A percentile compares a stretch with the other conserved stretches of the same genome.
phyloP scores from a whole-genome alignment of 2,329 filamentous ascomycete species.

The Aspergillus hiratsukae region DNA sequence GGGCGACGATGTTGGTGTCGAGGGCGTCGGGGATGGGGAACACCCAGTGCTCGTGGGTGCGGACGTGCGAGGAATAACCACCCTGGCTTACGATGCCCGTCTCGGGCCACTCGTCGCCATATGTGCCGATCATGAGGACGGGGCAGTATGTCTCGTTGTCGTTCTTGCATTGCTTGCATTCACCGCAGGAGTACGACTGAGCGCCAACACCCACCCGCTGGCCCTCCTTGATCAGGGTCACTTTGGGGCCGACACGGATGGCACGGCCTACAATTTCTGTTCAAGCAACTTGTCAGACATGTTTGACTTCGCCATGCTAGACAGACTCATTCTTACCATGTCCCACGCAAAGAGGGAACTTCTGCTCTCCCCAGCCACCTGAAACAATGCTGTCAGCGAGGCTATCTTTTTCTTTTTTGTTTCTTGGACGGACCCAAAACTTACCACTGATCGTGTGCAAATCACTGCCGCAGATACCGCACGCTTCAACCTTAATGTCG shows the following conservation, averaged over 20 bases:
- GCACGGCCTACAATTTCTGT: conserved; percentile 66
- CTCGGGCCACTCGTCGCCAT: conserved; percentile 51
- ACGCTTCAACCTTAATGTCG: conserved; percentile 80
- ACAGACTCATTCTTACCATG: conserved; percentile 35
- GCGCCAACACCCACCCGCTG: conserved; percentile 66
- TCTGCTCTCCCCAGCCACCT: conserved; percentile 52
- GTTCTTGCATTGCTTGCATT: conserved; percentile 61
- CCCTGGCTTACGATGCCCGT: conserved; percentile 62
- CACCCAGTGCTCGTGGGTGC: conserved; percentile 71
- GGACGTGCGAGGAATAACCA: conserved; percentile 64
- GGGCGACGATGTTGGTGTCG: conserved; percentile 57
- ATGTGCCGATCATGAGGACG: conserved; percentile 49
- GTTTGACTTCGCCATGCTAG: not conserved
- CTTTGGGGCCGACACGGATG: conserved; percentile 62
- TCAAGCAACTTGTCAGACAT: not conserved
- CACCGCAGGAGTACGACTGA: conserved; percentile 60
- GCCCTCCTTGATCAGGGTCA: conserved; percentile 58
- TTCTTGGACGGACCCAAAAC: not conserved
- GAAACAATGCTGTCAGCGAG: not conserved
- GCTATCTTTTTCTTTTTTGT: not conserved
- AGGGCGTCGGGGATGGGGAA: conserved; percentile 69
- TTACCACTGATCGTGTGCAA: conserved; percentile 60
- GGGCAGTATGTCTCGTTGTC: conserved; percentile 66
- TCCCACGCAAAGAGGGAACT: conserved; percentile 50
- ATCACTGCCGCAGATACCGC: conserved; percentile 70